These are phyloP conservation scores for Scedosporium dehoogii DNA, from an alignment of 2,329 filamentous ascomycete species.

Conservation along the genomic window DNA sequence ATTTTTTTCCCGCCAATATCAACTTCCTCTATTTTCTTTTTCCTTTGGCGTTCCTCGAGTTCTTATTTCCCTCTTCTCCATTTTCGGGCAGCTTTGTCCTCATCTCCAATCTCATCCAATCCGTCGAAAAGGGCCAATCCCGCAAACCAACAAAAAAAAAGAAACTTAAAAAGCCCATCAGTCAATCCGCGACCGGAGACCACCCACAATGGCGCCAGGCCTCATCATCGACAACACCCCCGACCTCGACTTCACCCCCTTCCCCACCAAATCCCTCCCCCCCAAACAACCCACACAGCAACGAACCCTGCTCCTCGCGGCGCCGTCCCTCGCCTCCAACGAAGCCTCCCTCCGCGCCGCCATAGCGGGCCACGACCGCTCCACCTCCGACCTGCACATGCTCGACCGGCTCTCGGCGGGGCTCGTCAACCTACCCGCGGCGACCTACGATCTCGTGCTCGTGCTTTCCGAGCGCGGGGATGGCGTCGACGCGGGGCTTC, in stretches of 20 bases:
- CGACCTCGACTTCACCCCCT: conserved; percentile 33
- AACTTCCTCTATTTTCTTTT: too few species aligned
- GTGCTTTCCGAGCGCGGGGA: conserved; percentile 77
- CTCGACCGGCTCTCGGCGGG: conserved; percentile 83
- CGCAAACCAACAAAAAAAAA: too few species aligned
- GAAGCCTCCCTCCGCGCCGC: conserved; percentile 65
- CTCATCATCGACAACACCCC: conserved; percentile 44
- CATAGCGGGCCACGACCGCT: conserved; percentile 63
- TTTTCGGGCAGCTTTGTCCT: too few species aligned
- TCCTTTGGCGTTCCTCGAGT: too few species aligned
- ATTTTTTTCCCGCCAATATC: too few species aligned
- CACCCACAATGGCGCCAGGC: conserved; percentile 36
- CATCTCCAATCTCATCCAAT: too few species aligned
- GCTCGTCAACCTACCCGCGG: conserved; percentile 63
- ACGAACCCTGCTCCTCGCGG: conserved; percentile 76
- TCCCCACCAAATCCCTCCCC: conserved; percentile 17
- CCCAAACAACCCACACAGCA: conserved; percentile 25
- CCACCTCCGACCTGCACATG: conserved; percentile 87
- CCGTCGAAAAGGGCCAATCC: too few species aligned
- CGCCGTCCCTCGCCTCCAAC: conserved; percentile 80
- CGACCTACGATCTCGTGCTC: conserved; percentile 70
- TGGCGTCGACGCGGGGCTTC: conserved; percentile 58
- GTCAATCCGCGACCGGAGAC: neutral
- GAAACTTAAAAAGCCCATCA: too few species aligned
- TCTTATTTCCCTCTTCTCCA: too few species aligned